These are phyloP conservation scores for Colletotrichum tropicale DNA, from an alignment of 2,329 filamentous ascomycete genomes.

Conservation along the genomic window DNA sequence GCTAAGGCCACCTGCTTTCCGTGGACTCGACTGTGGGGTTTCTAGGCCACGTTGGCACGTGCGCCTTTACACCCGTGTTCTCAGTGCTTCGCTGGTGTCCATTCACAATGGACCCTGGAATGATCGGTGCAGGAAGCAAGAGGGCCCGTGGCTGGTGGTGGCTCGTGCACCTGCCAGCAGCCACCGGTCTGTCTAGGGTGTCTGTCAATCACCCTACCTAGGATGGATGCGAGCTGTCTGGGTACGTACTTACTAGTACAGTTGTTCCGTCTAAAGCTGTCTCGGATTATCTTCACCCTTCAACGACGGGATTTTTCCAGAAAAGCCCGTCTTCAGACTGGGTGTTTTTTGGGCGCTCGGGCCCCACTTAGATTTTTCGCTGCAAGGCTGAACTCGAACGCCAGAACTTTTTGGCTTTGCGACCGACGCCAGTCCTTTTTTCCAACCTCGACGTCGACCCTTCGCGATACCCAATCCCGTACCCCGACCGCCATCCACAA, in stretches of 20 bases:
- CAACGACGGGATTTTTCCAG: neutral
- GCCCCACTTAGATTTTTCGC: slow-evolving; percentile 16
- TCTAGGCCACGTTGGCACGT: slow-evolving; percentile 8
- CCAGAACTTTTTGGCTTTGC: slow-evolving; percentile 20
- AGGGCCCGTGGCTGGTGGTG: neutral
- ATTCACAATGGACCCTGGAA: slow-evolving; percentile 7
- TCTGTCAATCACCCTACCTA: neutral
- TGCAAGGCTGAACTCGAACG: slow-evolving; percentile 16
- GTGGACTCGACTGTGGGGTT: slow-evolving; percentile 14
- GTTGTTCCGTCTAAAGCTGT: neutral
- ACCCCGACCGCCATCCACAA: neutral
- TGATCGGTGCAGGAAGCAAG: neutral
- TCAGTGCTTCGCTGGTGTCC: neutral
- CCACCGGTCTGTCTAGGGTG: neutral
- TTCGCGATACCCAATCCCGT: neutral
- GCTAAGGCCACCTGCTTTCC: slow-evolving; percentile 15
- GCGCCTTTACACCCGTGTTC: neutral
- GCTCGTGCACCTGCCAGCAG: slow-evolving; percentile 1
- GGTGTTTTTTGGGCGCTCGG: neutral
- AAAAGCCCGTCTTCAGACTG: neutral
- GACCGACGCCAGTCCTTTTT: slow-evolving; percentile 15
- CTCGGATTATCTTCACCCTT: neutral
- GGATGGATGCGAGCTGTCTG: neutral
- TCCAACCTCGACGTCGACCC: neutral
- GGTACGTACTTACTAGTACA: neutral